These are phyloP conservation scores for Apiospora koreana DNA, from an alignment of 2,329 filamentous ascomycete species.

Conservation along the genomic window DNA sequence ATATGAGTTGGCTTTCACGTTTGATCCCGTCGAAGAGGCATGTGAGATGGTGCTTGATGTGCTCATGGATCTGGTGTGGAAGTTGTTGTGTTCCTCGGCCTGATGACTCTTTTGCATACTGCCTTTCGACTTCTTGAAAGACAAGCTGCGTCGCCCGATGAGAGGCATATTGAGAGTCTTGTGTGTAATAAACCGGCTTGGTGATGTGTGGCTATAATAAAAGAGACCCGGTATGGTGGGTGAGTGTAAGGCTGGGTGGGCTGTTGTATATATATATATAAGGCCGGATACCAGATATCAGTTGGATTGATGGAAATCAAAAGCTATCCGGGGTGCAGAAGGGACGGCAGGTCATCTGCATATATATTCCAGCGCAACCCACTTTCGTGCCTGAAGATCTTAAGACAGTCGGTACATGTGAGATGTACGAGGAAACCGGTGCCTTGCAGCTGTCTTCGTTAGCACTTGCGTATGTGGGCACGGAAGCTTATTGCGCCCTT, in stretches of 20 bases:
- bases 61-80: conserved; percentile 18
- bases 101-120: neutral
- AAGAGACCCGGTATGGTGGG: neutral
- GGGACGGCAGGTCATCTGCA: neutral
- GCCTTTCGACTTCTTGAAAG: neutral
- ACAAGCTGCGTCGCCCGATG: neutral
- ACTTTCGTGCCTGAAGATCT: conserved; percentile 8
- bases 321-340: conserved; percentile 10
- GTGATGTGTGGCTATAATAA: neutral
- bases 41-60: conserved; percentile 27
- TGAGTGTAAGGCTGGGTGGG: neutral
- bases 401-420: conserved; percentile 6
- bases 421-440: conserved; percentile 16
- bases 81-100: neutral
- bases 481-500: conserved; percentile 17
- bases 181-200: conserved; percentile 1
- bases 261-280: neutral
- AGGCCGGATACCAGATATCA: neutral
- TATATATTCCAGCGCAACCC: neutral
- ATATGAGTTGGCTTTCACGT: conserved; percentile 20
- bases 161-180: conserved; percentile 3
- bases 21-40: conserved; percentile 24
- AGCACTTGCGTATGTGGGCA: conserved; percentile 10
- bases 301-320: neutral
- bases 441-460: conserved; percentile 24